Base-by-base conservation (phyloP, 1,139 yeast genomes). In the Eremothecium coryli region DNA sequence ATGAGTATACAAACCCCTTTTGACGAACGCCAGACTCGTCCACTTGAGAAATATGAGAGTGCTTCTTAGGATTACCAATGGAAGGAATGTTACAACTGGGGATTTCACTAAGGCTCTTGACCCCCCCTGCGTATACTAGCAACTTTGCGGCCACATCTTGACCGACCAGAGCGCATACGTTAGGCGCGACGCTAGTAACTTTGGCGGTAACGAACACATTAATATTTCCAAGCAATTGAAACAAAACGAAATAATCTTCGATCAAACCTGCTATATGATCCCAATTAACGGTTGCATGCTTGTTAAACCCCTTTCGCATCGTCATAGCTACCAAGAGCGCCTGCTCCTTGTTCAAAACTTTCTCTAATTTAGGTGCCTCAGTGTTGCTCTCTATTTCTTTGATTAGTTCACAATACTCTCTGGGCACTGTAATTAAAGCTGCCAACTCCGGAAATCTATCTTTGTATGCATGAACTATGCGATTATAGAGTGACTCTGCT, bases 61-160 rank as follows among this genome's bases (percentile, higher is more conserved):
- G 71, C 68, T 44, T 40, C 33, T 42, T 52, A 8, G 73, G 71
- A 12, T 76, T 73, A 0, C 96, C 96, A 25, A 85, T 56, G 0
- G 93, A 73, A 0, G 95, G 77, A 6, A 90, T 52, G 52, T 90
- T 90, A 46, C 96, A 82, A 4, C 94, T 70, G 0, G 96, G 95
- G 0, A 85, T 74, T 23, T 62, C 61, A 3, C 88, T 74, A 10
- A 90, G 58, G 9, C 73, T 78, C n/a, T 63, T 62, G 9, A 90
- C 55, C 0, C 95, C 86, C 2, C 95, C 93, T 0, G 75, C 64
- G 15, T 73, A 68, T 1, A 85, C 72, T 28, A 90, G 59, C 9
- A 90, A 58, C 48, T 81, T 86, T 0, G 95, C 79, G 0, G 95
- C 74, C 0, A 84, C 71, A 3, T 71, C 64, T 0, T 93, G 65